phyloP scores from a whole-genome alignment of 2,329 filamentous ascomycete genomes.

The Colletotrichum sp. region DNA sequence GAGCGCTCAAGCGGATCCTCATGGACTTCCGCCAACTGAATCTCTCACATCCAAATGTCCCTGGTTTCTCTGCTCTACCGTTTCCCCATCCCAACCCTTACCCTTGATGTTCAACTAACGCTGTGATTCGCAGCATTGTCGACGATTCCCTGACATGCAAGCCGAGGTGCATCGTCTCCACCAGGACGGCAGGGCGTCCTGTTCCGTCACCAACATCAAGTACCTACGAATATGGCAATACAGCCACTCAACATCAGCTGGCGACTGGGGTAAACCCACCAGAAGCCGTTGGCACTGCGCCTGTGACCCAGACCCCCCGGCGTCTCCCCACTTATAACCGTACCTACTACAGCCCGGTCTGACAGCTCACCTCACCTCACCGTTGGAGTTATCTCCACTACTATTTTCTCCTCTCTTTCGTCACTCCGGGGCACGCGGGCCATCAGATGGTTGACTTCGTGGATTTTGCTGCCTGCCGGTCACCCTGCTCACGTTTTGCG shows the following conservation, averaged over 20 bases:
- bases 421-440: background rate
- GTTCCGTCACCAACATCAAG: background rate
- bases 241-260: background rate
- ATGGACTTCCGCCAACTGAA: background rate
- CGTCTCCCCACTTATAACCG: conserved; percentile 22
- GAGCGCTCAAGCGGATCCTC: background rate
- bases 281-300: background rate
- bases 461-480: background rate
- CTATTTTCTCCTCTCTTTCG: conserved; percentile 4
- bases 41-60: background rate
- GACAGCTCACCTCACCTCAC: conserved; percentile 16
- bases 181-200: background rate
- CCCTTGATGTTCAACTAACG: background rate
- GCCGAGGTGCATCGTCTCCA: background rate
- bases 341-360: conserved; percentile 12
- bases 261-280: background rate
- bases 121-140: conserved; percentile 8
- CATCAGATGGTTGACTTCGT: background rate
- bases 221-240: background rate
- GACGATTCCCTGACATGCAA: background rate
- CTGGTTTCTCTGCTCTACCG: background rate
- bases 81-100: background rate
- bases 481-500: background rate
- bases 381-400: conserved; percentile 11
- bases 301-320: background rate